Conservation (phyloP, 768 basidiomycete genomes). For the Mycena filopes region DNA sequence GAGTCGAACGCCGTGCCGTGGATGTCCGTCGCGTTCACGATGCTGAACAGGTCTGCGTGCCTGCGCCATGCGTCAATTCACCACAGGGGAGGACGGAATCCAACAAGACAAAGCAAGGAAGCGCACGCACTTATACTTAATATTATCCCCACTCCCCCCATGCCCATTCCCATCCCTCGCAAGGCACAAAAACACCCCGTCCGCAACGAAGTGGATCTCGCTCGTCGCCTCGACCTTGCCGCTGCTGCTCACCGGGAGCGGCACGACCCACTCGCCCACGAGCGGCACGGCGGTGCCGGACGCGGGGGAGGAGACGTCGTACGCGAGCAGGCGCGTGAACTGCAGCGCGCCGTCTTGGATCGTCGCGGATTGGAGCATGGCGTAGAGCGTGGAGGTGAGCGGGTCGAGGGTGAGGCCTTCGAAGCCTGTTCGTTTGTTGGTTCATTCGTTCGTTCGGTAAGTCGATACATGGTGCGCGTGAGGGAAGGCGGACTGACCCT, state of each 20-base stretch:
- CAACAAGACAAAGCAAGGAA: not conserved
- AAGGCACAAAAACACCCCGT: slow-evolving; percentile 66
- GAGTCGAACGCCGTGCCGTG: slow-evolving; percentile 65
- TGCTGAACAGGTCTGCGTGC: slow-evolving; percentile 69
- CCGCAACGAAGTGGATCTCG: slow-evolving; percentile 67
- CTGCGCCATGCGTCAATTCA: slow-evolving; percentile 42
- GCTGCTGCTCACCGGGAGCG: slow-evolving; percentile 62
- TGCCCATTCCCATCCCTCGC: slow-evolving; percentile 70
- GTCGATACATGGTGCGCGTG: not conserved
- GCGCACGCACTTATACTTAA: slow-evolving; percentile 60
- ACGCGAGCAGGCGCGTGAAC: slow-evolving; percentile 68
- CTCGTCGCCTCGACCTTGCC: slow-evolving; percentile 63
- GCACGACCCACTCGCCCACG: slow-evolving; percentile 69
- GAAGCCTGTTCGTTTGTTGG: slow-evolving; percentile 52
- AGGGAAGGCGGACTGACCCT: slow-evolving; percentile 48
- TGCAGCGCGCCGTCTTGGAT: slow-evolving; percentile 72
- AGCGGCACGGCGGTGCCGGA: slow-evolving; percentile 48
- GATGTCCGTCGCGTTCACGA: slow-evolving; percentile 69
- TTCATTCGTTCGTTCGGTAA: not conserved
- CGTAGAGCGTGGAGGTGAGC: slow-evolving; percentile 62
- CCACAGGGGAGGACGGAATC: not conserved
- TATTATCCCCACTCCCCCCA: slow-evolving; percentile 59
- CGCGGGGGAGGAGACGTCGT: slow-evolving; percentile 58
- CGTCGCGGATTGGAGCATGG: slow-evolving; percentile 69
- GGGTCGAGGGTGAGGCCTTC: slow-evolving; percentile 67